Evolutionary conservation across 805 yeast genomes (phyloP), one percentile per base, ranked within the genome.

Genomic region (Hyphopichia homilentoma): DNA sequence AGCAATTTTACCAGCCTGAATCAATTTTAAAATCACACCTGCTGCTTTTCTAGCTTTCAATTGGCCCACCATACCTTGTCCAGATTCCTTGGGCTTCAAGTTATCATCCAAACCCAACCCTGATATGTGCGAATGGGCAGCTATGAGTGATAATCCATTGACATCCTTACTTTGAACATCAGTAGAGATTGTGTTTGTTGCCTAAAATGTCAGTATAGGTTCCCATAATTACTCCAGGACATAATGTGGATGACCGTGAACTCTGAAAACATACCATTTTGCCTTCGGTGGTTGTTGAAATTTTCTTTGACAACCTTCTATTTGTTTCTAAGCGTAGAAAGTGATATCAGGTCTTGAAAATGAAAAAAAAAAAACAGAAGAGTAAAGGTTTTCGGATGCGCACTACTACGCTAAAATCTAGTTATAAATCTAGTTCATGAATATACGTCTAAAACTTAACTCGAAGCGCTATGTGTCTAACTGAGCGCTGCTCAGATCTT

Each of bases 21-120:
- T 87, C 87, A 93, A 82, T 64, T 85, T 89, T 47, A 90, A 74
- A 33, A 93, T 81, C 25, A 93, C 81, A 36, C 96, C 99, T 13
- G 96, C 96, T 4, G 99, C 97, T 54, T 80, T 81, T 61, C 99
- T 79, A 3, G 98, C 98, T 54, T 85, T 84, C 34, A 78, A 56
- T 67, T 93, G 99, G 20, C 98, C 99, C 30, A 93, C 97, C 95
- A 93, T 88, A 12, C 99, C 99, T 55, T 93, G 95, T 23, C 82
- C 70, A 2, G 64, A 50, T 32, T 75, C 84, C 35, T 84, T 76
- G 25, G 97, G 97, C 49, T 77, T 81, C 45, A 94, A 72, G 49
- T 80, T 77, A 43, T 88, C 97, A 59, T 90, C 97, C 33, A 93
- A 74, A n/a, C 99, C 99, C 19, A 93, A 73, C 1, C 98, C 98